These are phyloP conservation scores for Kazachstania bromeliacearum DNA, from an alignment of 805 yeast genomes.

Conservation along the genomic window DNA sequence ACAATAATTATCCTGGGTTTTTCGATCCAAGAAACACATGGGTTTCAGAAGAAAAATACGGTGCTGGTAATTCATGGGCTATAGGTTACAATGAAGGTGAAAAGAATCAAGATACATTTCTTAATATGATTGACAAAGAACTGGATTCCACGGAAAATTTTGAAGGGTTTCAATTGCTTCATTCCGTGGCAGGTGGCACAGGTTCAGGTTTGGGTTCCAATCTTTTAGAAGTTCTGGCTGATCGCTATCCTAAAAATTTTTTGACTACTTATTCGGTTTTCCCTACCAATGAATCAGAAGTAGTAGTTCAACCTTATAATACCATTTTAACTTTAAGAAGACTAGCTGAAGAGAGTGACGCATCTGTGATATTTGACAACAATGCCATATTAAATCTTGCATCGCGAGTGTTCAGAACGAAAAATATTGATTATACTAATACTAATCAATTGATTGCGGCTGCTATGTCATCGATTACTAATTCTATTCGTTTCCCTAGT, in stretches of 20 bases:
- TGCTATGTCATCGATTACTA: slow-evolving; percentile 74
- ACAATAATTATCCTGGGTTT: slow-evolving; percentile 44
- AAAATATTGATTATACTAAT: slow-evolving; percentile 60
- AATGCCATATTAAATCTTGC: slow-evolving; percentile 73
- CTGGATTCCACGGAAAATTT: slow-evolving; percentile 82
- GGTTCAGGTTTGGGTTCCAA: slow-evolving; percentile 93
- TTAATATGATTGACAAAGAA: slow-evolving; percentile 81
- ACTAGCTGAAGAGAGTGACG: slow-evolving; percentile 76
- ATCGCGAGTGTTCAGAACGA: slow-evolving; percentile 45
- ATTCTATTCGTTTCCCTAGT: slow-evolving; percentile 84
- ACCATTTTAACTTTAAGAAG: slow-evolving; percentile 74
- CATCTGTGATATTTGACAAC: slow-evolving; percentile 84
- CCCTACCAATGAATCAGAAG: slow-evolving; percentile 76
- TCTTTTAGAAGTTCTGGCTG: slow-evolving; percentile 67
- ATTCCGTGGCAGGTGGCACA: slow-evolving; percentile 97
- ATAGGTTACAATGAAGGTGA: slow-evolving; percentile 76
- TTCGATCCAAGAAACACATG: slow-evolving; percentile 80
- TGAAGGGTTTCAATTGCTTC: slow-evolving; percentile 84
- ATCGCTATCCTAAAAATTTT: slow-evolving; percentile 73
- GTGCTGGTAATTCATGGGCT: slow-evolving; percentile 97
- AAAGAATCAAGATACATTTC: slow-evolving; percentile 56
- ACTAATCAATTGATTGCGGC: slow-evolving; percentile 80
- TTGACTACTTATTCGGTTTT: slow-evolving; percentile 81
- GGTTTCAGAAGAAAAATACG: slow-evolving; percentile 70
- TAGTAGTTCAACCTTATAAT: slow-evolving; percentile 97